Percentiles rank a stretch among this genome's conserved stretches.
These are phyloP conservation scores for Ocimum tenuiflorum DNA, from an alignment of 257 asterid species.

Conservation along the genomic window DNA sequence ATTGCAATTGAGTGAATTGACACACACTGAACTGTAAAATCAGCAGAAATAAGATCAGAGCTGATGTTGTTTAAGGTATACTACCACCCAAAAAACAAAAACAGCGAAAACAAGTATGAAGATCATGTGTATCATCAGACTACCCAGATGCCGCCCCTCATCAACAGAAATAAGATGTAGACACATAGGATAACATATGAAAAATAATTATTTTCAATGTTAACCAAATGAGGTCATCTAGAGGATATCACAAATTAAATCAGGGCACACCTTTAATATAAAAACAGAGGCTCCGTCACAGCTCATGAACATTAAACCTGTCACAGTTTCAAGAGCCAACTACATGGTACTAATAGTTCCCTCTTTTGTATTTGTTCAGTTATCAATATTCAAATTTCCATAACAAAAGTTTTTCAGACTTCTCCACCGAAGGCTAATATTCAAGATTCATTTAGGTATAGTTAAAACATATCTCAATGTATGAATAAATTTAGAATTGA, in stretches of 20 bases:
- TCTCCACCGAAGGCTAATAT: neutral
- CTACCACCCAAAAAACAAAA: neutral
- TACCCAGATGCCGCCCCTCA: neutral
- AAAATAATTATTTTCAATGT: neutral
- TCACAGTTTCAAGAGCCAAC: neutral
- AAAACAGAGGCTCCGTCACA: too few species aligned
- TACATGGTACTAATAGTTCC: neutral
- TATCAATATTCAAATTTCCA: neutral
- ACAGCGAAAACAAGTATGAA: neutral
- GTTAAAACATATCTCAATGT: too few species aligned
- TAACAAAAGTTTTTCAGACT: neutral
- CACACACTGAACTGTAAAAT: slow-evolving; percentile 11
- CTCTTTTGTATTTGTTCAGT: neutral
- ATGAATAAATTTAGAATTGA: too few species aligned
- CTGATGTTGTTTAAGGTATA: neutral
- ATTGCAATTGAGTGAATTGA: slow-evolving; percentile 13
- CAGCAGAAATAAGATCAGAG: slow-evolving; percentile 5
- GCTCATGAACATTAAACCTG: neutral
- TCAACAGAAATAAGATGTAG: neutral
- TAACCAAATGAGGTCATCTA: neutral
- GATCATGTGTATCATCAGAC: neutral
- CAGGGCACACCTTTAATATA: too few species aligned
- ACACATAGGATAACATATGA: neutral
- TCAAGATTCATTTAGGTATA: neutral
- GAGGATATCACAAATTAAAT: neutral